Evolutionary conservation across 2,329 filamentous ascomycete species (phyloP).

Genomic region (Ophidiomyces ophidiicola): DNA sequence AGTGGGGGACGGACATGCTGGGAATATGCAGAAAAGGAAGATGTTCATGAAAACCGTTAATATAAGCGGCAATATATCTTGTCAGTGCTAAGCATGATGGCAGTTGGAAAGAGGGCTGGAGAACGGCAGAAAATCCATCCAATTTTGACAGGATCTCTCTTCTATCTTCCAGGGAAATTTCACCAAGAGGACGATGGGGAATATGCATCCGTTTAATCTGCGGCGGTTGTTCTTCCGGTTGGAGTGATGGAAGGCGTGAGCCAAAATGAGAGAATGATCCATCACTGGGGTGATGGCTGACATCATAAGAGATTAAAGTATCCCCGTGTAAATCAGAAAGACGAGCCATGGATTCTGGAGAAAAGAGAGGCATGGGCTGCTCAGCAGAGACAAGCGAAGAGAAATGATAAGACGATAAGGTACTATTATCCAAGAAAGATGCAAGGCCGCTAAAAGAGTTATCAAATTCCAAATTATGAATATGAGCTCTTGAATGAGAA

Average conservation of each 20-base stretch:
- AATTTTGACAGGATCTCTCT: constrained; percentile 35
- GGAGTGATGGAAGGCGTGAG: constrained; percentile 36
- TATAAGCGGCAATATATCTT: constrained; percentile 39
- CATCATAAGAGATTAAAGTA: constrained; percentile 26
- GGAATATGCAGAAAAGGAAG: constrained; percentile 41
- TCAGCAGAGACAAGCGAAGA: constrained; percentile 35
- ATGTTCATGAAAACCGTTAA: constrained; percentile 40
- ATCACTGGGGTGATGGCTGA: constrained; percentile 29
- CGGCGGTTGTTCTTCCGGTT: constrained; percentile 36
- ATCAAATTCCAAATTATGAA: constrained; percentile 16
- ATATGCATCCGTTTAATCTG: constrained; percentile 30
- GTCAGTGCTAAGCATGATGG: constrained; percentile 38
- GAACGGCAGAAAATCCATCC: constrained; percentile 34
- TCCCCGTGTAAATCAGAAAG: constrained; percentile 24
- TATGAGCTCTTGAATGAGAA: neutral
- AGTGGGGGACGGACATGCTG: constrained; percentile 36
- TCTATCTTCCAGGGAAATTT: constrained; percentile 36
- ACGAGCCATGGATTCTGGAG: constrained; percentile 24
- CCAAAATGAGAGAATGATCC: constrained; percentile 39
- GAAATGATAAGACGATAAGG: constrained; percentile 37
- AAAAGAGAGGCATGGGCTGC: constrained; percentile 25
- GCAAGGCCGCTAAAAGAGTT: constrained; percentile 30
- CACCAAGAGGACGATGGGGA: constrained; percentile 33
- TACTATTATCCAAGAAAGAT: constrained; percentile 34
- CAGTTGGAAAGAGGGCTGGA: constrained; percentile 36